phyloP scores from a whole-genome alignment of 306 rosid genomes.

The Lupinus albus region DNA sequence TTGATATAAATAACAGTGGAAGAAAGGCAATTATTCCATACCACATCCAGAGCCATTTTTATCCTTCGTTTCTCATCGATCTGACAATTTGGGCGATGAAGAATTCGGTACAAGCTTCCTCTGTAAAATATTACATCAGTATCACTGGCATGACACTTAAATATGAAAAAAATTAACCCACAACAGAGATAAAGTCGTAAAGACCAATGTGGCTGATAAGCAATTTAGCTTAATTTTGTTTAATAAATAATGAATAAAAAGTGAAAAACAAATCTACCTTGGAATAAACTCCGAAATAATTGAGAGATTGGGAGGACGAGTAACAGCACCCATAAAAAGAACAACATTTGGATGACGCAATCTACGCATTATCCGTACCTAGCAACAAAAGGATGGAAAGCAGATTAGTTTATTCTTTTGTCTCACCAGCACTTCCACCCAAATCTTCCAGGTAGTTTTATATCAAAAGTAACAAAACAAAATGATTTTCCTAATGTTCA shows the following conservation, averaged over 20 bases:
- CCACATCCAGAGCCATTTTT: slow-evolving; percentile 99
- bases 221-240: slow-evolving; percentile 6
- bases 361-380: slow-evolving; percentile 98
- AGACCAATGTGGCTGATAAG: slow-evolving; percentile 25
- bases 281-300: slow-evolving; percentile 96
- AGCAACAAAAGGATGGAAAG: slow-evolving; percentile 41
- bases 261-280: slow-evolving; percentile 56
- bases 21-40: slow-evolving; percentile 45
- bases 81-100: slow-evolving; percentile 89
- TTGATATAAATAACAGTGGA: slow-evolving; percentile 25
- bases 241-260: slow-evolving; percentile 7
- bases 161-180: slow-evolving; percentile 24
- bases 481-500: slow-evolving; percentile 5
- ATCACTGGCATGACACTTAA: slow-evolving; percentile 14
- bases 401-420: slow-evolving; percentile 29
- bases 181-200: slow-evolving; percentile 34
- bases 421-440: background rate
- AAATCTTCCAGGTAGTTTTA: slow-evolving; percentile 31
- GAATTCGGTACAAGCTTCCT: slow-evolving; percentile 88
- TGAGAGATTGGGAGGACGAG: slow-evolving; percentile 96
- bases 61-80: slow-evolving; percentile 88
- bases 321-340: slow-evolving; percentile 98
- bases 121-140: slow-evolving; percentile 51
- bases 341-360: slow-evolving; percentile 97
- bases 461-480: slow-evolving; percentile 25